Conservation (phyloP, 352 stramenopile genomes). For the Pythium periplocum region DNA sequence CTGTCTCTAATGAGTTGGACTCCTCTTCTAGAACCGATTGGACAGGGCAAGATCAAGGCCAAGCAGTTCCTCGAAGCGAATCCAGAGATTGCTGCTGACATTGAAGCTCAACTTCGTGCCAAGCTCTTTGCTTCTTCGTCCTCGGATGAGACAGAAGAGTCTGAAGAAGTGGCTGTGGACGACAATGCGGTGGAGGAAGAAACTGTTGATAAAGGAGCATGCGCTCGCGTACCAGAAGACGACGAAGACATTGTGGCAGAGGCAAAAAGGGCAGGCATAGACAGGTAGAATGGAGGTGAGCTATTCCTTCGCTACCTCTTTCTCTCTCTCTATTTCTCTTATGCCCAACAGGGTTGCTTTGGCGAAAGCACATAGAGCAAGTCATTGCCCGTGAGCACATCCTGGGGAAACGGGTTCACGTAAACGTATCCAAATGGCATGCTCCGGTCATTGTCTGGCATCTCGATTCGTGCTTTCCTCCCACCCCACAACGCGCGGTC, state of each 20-base stretch:
- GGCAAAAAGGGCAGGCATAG: not conserved
- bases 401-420: slow-evolving; percentile 71
- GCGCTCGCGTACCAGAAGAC: not conserved
- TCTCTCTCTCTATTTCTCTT: slow-evolving; percentile 5
- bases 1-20: too few relatives aligned
- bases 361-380: slow-evolving; percentile 80
- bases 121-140: slow-evolving; percentile 42
- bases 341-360: slow-evolving; percentile 72
- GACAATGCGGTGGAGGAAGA: too few relatives aligned
- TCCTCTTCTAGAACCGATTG: slow-evolving; percentile 59
- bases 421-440: slow-evolving; percentile 83
- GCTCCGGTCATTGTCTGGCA: slow-evolving; percentile 55
- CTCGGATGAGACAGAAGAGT: too few relatives aligned
- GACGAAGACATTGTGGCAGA: slow-evolving; percentile 4
- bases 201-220: too few relatives aligned
- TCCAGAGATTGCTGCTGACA: slow-evolving; percentile 55
- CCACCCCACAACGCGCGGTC: slow-evolving; percentile 27
- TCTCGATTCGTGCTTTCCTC: slow-evolving; percentile 37
- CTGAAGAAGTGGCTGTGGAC: too few relatives aligned
- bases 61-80: slow-evolving; percentile 80
- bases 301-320: not conserved
- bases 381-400: slow-evolving; percentile 75
- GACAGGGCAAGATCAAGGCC: slow-evolving; percentile 77
- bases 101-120: slow-evolving; percentile 65
- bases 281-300: too few relatives aligned